Base-by-base conservation (phyloP, 805 yeast species). In the Sugiyamaella americana region DNA sequence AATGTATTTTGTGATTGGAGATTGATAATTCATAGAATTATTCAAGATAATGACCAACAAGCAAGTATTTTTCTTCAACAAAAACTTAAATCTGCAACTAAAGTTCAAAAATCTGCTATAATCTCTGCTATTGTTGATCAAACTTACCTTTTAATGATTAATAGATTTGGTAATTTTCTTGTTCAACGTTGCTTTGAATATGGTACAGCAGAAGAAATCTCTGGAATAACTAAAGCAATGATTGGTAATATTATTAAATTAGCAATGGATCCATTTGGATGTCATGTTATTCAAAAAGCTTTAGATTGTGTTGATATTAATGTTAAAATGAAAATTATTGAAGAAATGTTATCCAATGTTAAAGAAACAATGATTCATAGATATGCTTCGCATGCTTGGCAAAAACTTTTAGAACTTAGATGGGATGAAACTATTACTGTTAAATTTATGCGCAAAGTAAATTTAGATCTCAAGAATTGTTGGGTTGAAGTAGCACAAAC, bases 371-470 rank as follows among this genome's bases (percentile, higher is more conserved):
- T 69, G 42, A 56, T 56, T 23, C 68, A 71, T 41, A 52, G 64
- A n/a, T 66, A 63, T 41, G 72, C 72, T 5, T 65, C 69, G 38
- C 73, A 69, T 41, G 73, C 70, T 2, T 69, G 74, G 74, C 74
- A 69, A 46, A 68, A 68, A 54, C 54, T 68, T 37, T 58, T 70
- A 46, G 71, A 67, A 49, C 57, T 64, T 16, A 56, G 66, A 6
- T 62, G 67, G 64, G 53, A 56, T 30, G 41, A 52, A 37, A n/a
- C 49, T 8, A 16, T 53, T 43, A 53, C 56, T n/a, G 60, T 60
- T 5, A 51, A 54, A 10, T 59, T 64, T 26, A 63, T 65, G 66
- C 45, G 43, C 10, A 49, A 44, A 6, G 60, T 65, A 22, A 64
- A 64, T 43, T 47, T 46, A 18, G 61, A 57, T 29, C 58, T 65